Base-by-base conservation (phyloP, 768 basidiomycete species). In the Flagelloscypha sp. region DNA sequence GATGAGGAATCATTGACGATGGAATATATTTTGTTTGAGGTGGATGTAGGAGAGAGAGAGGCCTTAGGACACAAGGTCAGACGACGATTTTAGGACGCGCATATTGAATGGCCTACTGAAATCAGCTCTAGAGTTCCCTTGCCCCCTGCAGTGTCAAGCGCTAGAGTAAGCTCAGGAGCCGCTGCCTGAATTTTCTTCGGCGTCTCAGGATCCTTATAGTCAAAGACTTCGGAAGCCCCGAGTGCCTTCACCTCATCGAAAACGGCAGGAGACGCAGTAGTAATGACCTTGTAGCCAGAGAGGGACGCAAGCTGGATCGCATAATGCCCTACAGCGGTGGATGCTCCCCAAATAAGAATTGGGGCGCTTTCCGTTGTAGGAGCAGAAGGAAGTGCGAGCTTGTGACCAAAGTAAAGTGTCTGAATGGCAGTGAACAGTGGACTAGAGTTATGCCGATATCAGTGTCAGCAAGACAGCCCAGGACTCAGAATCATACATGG, bases 251-350 rank as follows among this genome's bases (percentile, higher is more conserved):
- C 15, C 30, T 34, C 27, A 15, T 13, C 37, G 9, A 30, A 35
- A 17, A 35, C 25, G 5, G 37, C 22, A 13, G 37, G 42, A 3
- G 42, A 43, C 11, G 37, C 20, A 11, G 42, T 43, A 2, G 37
- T 31, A 18, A 35, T 29, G 33, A 39, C 42, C 17, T 31, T 25
- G 2, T 35, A 21, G 27, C 37, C 37, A 13, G 33, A 35, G 27
- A 43, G 32, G 2, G 18, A 24, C 22, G 42, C 42, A 5, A 38
- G 4, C 16, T 43, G 42, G 21, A 43, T 35, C 8, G 33, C 37
- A 22, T 37, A 27, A 29, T 37, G 35, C 5, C 35, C 35, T 5
- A 24, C 23, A 19, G 35, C 35, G 19, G 35, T 37, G 16, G 35
- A 37, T 9, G 25, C 27, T 15, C 27, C 27, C 27, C 35, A 29